phyloP scores from a whole-genome alignment of 495 filamentous ascomycete species.

The Xylaria bambusicola region DNA sequence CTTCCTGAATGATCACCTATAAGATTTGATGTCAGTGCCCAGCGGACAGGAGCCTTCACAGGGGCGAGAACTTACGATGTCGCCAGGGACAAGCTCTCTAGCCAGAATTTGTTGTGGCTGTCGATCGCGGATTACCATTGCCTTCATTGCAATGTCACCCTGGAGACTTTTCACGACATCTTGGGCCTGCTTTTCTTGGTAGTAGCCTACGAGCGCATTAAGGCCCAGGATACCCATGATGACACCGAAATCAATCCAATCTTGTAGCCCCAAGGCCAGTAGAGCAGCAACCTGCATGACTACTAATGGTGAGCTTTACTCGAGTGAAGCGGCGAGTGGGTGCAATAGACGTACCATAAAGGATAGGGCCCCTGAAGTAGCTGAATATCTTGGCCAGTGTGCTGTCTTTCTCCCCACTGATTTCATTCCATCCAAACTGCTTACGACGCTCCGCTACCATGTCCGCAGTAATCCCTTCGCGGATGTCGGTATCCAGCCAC shows the following conservation, averaged over 20 bases:
- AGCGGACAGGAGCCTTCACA: neutral
- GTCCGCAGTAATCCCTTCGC: conserved; percentile 55
- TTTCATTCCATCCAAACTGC: conserved; percentile 72
- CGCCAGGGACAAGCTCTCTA: conserved; percentile 77
- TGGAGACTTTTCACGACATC: conserved; percentile 80
- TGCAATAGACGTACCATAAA: conserved; percentile 64
- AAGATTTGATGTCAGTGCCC: neutral
- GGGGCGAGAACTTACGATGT: conserved; percentile 62
- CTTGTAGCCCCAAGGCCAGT: conserved; percentile 74
- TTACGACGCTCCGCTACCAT: conserved; percentile 69
- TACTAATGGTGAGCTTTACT: conserved; percentile 32
- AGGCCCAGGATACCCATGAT: conserved; percentile 78
- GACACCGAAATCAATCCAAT: conserved; percentile 83
- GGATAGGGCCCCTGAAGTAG: conserved; percentile 81
- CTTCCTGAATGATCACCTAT: conserved; percentile 71
- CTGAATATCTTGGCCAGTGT: conserved; percentile 74
- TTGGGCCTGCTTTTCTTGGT: conserved; percentile 84
- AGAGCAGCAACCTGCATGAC: conserved; percentile 86
- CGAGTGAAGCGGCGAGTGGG: conserved; percentile 4
- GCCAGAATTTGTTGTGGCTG: conserved; percentile 72
- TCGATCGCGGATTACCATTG: conserved; percentile 70
- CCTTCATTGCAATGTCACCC: conserved; percentile 83
- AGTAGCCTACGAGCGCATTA: conserved; percentile 83
- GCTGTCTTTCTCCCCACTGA: conserved; percentile 75
- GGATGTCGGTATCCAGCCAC: conserved; percentile 73